phyloP scores from a whole-genome alignment of 2,329 filamentous ascomycete species.

The Pseudonectria foliicola region DNA sequence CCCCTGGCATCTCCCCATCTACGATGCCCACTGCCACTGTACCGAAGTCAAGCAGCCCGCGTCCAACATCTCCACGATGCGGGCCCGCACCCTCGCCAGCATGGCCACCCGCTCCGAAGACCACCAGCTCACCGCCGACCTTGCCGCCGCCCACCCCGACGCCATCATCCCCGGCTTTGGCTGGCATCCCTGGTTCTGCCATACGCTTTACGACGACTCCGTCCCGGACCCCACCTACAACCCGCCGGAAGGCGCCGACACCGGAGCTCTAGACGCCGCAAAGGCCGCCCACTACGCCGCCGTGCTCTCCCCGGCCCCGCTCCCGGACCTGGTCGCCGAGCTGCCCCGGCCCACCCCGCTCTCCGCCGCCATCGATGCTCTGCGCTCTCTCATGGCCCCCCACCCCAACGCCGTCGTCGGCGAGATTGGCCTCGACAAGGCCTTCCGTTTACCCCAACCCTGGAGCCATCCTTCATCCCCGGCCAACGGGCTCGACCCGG shows the following conservation, averaged over 20 bases:
- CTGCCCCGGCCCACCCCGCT: constrained; percentile 57
- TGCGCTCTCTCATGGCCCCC: constrained; percentile 44
- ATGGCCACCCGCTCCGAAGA: constrained; percentile 75
- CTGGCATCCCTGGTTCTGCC: constrained; percentile 83
- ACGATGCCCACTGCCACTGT: constrained; percentile 78
- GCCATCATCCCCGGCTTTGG: constrained; percentile 64
- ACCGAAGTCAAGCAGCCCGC: constrained; percentile 67
- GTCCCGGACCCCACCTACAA: constrained; percentile 31
- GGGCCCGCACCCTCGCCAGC: constrained; percentile 57
- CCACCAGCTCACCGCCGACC: constrained; percentile 61
- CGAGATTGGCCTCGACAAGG: constrained; percentile 71
- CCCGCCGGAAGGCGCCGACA: constrained; percentile 12
- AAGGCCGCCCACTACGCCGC: constrained; percentile 55
- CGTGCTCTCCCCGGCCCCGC: constrained; percentile 52
- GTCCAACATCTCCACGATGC: constrained; percentile 55
- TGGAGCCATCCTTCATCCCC: constrained; percentile 34
- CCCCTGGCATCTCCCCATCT: constrained; percentile 65
- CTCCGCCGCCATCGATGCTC: constrained; percentile 50
- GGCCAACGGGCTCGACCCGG: constrained; percentile 18
- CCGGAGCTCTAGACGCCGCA: constrained; percentile 23
- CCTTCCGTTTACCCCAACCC: constrained; percentile 62
- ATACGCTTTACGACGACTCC: constrained; percentile 63
- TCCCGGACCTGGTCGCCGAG: constrained; percentile 35
- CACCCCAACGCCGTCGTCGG: constrained; percentile 63
- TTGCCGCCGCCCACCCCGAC: constrained; percentile 52